phyloP scores from a whole-genome alignment of 352 stramenopile genomes.

The Phytophthora hybrid region DNA sequence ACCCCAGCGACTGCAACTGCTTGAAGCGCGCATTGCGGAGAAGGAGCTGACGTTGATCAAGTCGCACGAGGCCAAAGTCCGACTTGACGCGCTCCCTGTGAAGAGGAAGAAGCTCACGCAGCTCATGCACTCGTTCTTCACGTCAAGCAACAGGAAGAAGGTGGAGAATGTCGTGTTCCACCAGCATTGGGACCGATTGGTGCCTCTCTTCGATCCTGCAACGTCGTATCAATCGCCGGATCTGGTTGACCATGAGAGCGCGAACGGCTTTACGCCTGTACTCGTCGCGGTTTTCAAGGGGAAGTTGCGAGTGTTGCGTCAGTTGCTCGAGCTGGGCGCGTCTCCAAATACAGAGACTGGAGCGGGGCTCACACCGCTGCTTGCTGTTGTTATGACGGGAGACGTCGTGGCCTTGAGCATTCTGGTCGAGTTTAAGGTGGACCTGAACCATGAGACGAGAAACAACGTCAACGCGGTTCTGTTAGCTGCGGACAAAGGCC shows the following conservation, averaged over 20 bases:
- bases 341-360: constrained; percentile 53
- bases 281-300: constrained; percentile 55
- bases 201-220: constrained; percentile 47
- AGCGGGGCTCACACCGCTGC: constrained; percentile 59
- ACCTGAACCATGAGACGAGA: constrained; percentile 50
- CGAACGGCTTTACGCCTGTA: constrained; percentile 62
- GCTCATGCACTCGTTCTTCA: constrained; percentile 46
- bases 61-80: constrained; percentile 36
- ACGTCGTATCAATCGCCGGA: constrained; percentile 11
- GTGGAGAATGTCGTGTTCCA: constrained; percentile 55
- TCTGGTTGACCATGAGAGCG: constrained; percentile 62
- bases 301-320: constrained; percentile 47
- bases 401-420: constrained; percentile 59
- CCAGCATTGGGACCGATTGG: constrained; percentile 49
- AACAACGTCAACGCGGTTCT: constrained; percentile 45
- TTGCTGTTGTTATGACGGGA: constrained; percentile 54
- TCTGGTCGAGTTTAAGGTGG: constrained; percentile 54
- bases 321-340: constrained; percentile 58
- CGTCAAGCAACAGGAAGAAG: constrained; percentile 47
- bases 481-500: constrained; percentile 62
- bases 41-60: constrained; percentile 43
- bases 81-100: constrained; percentile 55
- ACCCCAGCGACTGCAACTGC: constrained; percentile 37
- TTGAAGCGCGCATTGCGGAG: constrained; percentile 46
- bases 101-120: constrained; percentile 41